phyloP scores from a whole-genome alignment of 805 yeast genomes.

The Yamadazyma tumulicola region DNA sequence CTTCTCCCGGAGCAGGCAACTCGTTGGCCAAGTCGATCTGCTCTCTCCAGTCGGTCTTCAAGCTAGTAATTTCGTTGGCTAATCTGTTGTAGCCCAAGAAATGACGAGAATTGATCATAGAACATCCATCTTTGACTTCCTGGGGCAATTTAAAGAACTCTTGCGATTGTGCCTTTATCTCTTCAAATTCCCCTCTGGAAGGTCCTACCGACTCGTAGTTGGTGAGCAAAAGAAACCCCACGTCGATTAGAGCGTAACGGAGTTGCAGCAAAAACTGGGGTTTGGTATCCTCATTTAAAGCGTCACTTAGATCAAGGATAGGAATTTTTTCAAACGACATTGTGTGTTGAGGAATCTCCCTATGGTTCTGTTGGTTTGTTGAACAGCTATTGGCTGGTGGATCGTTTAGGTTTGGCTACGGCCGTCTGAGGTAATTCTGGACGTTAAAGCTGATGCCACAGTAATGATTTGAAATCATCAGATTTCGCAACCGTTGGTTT shows the following conservation, averaged over 20 bases:
- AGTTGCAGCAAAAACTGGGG: constrained; percentile 38
- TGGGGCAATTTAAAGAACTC: constrained; percentile 46
- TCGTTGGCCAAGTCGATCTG: constrained; percentile 60
- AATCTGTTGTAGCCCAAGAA: constrained; percentile 55
- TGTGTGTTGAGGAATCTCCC: too few relatives aligned
- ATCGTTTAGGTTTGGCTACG: too few relatives aligned
- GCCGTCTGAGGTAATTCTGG: too few relatives aligned
- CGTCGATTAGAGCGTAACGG: constrained; percentile 47
- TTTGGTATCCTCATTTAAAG: constrained; percentile 33
- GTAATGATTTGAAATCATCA: too few relatives aligned
- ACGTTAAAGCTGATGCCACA: too few relatives aligned
- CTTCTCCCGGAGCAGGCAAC: constrained; percentile 37
- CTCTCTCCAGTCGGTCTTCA: constrained; percentile 54
- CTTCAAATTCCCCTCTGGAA: constrained; percentile 30
- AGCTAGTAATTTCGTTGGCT: constrained; percentile 57
- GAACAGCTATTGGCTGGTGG: too few relatives aligned
- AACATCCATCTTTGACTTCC: constrained; percentile 42
- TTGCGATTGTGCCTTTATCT: constrained; percentile 36
- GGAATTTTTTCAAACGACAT: constrained; percentile 42
- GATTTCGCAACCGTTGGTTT: too few relatives aligned
- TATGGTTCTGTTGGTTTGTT: too few relatives aligned
- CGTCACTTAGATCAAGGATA: constrained; percentile 42
- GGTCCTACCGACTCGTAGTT: constrained; percentile 42
- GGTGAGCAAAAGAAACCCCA: constrained; percentile 51
- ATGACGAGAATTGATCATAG: constrained; percentile 55